Conservation (phyloP, 345 rosid genomes). For the Aquilaria malaccensis region DNA sequence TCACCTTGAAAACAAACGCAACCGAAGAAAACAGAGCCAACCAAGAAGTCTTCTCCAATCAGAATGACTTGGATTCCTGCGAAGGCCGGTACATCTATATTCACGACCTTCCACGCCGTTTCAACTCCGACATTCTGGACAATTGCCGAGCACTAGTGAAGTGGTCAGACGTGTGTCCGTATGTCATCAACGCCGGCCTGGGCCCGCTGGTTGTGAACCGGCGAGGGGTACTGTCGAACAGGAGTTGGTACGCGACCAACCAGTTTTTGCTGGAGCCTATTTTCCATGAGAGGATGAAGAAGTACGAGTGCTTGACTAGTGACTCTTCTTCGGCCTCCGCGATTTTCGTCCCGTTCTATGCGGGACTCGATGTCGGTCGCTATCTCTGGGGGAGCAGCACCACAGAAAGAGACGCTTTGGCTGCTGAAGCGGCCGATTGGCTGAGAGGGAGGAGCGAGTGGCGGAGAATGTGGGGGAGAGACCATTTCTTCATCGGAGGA, state of each 20-base stretch:
- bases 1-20: background rate
- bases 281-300: slow-evolving; percentile 45
- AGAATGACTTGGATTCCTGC: slow-evolving; percentile 20
- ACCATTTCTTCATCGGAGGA: slow-evolving; percentile 58
- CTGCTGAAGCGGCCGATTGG: slow-evolving; percentile 26
- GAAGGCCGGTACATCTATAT: slow-evolving; percentile 37
- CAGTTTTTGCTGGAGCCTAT: slow-evolving; percentile 53
- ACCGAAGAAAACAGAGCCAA: background rate
- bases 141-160: slow-evolving; percentile 29
- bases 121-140: slow-evolving; percentile 34
- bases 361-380: slow-evolving; percentile 50
- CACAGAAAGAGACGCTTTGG: slow-evolving; percentile 34
- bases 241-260: slow-evolving; percentile 36
- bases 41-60: background rate
- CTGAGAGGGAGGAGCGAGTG: slow-evolving; percentile 33
- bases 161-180: slow-evolving; percentile 48
- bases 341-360: slow-evolving; percentile 39
- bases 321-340: slow-evolving; percentile 48
- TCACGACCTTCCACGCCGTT: slow-evolving; percentile 37
- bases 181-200: slow-evolving; percentile 28
- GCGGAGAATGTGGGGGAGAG: slow-evolving; percentile 44
- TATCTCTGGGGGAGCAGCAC: slow-evolving; percentile 34
- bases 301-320: slow-evolving; percentile 42
- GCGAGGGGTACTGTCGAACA: slow-evolving; percentile 8
- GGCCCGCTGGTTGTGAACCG: slow-evolving; percentile 33